These are phyloP conservation scores for Nannochloropsis gaditana DNA, from an alignment of 108 stramenopile species.

Conservation along the genomic window DNA sequence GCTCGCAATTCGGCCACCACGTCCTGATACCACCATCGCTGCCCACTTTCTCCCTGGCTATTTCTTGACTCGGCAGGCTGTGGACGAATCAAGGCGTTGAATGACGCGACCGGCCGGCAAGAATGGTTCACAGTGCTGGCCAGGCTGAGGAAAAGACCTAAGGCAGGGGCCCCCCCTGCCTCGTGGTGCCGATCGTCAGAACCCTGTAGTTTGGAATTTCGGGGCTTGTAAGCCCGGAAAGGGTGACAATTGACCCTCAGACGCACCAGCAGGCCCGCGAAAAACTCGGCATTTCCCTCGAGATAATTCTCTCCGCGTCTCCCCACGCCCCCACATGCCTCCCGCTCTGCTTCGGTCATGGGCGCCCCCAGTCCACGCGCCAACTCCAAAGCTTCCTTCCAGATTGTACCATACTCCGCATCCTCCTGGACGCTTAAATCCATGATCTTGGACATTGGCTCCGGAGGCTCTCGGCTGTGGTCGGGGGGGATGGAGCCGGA, in stretches of 20 bases:
- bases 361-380: too few relatives aligned
- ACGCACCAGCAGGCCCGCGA: background rate
- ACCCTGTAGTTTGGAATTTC: background rate
- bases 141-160: background rate
- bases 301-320: too few relatives aligned
- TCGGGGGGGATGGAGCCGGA: too few relatives aligned
- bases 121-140: background rate
- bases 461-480: too few relatives aligned
- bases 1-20: background rate
- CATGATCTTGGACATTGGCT: too few relatives aligned
- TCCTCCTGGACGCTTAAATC: too few relatives aligned
- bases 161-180: background rate
- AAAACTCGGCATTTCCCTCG: background rate
- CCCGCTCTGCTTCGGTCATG: too few relatives aligned
- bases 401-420: too few relatives aligned
- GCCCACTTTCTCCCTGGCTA: background rate
- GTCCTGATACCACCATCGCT: background rate
- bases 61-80: background rate
- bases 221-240: background rate
- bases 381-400: too few relatives aligned
- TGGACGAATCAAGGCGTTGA: background rate
- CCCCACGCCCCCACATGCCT: too few relatives aligned
- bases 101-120: background rate
- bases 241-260: background rate
- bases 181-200: background rate